Percentiles rank a stretch among this genome's conserved stretches.
Conservation (phyloP, 2,329 filamentous ascomycete genomes). For the Amesomyces nigricolor region DNA sequence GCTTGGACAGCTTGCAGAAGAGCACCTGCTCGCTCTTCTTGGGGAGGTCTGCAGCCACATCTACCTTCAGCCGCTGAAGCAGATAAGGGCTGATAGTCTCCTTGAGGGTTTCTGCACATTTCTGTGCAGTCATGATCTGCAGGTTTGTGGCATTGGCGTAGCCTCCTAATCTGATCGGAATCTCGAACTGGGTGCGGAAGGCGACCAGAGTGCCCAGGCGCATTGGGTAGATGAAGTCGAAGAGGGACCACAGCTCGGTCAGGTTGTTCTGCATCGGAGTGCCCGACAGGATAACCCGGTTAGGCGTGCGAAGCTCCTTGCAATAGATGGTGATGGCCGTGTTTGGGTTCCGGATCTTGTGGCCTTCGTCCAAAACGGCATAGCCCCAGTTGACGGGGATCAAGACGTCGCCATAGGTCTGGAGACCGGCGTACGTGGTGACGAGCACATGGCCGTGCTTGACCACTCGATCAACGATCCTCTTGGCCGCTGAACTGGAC, state of each 20-base stretch:
- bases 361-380: conserved; percentile 90
- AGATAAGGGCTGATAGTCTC: conserved; percentile 91
- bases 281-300: conserved; percentile 88
- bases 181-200: conserved; percentile 87
- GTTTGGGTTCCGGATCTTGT: conserved; percentile 96
- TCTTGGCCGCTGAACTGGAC: conserved; percentile 64
- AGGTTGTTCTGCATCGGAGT: conserved; percentile 98
- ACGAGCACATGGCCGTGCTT: conserved; percentile 86
- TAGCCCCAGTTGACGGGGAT: conserved; percentile 86
- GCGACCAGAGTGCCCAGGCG: conserved; percentile 84
- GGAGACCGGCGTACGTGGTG: conserved; percentile 93
- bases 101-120: conserved; percentile 89
- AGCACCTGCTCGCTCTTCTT: conserved; percentile 95
- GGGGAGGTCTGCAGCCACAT: conserved; percentile 88
- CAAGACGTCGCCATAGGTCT: conserved; percentile 79
- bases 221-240: conserved; percentile 98
- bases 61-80: conserved; percentile 84
- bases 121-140: conserved; percentile 89
- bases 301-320: conserved; percentile 85
- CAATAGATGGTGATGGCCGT: conserved; percentile 91
- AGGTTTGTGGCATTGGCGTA: conserved; percentile 94
- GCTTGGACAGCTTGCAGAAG: conserved; percentile 83
- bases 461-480: conserved; percentile 75
- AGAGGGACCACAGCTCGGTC: conserved; percentile 90
- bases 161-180: conserved; percentile 86